Evolutionary conservation across 192 early-diverging fungal species (phyloP).

Genomic region (Ambispora gerdemannii): DNA sequence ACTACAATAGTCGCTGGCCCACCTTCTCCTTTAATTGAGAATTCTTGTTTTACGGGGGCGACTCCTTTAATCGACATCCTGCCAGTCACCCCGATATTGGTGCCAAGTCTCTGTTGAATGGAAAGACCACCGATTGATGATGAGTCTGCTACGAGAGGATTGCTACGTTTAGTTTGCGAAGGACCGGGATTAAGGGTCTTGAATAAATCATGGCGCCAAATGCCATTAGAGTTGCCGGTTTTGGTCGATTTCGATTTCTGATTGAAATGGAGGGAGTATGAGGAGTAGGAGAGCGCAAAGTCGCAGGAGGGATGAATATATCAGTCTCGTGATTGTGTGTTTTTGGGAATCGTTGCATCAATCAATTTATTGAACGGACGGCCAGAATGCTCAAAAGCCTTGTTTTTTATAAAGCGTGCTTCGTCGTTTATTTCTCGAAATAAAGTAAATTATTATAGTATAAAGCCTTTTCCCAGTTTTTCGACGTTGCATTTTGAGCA

Average conservation of each 20-base stretch:
- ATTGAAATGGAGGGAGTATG: neutral
- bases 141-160: neutral
- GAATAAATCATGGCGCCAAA: constrained; percentile 30
- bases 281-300: constrained; percentile 3
- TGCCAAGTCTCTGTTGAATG: constrained; percentile 19
- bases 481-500: neutral
- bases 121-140: constrained; percentile 14
- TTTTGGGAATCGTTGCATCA: neutral
- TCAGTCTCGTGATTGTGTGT: neutral
- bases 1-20: constrained; percentile 40
- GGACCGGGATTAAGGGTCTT: constrained; percentile 9
- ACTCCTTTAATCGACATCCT: constrained; percentile 29
- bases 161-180: constrained; percentile 15
- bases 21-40: constrained; percentile 42
- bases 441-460: neutral
- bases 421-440: constrained; percentile 22
- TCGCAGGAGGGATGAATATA: constrained; percentile 3
- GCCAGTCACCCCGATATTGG: constrained; percentile 5
- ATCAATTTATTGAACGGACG: too few relatives aligned
- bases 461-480: constrained; percentile 1
- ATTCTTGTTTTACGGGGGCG: constrained; percentile 24
- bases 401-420: constrained; percentile 1
- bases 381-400: constrained; percentile 4
- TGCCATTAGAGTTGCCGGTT: constrained; percentile 23
- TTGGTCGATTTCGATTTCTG: constrained; percentile 22